Percentiles rank a stretch among this genome's conserved stretches.
Conservation (phyloP, 441 rosid species). For the Euphorbia celastroides region DNA sequence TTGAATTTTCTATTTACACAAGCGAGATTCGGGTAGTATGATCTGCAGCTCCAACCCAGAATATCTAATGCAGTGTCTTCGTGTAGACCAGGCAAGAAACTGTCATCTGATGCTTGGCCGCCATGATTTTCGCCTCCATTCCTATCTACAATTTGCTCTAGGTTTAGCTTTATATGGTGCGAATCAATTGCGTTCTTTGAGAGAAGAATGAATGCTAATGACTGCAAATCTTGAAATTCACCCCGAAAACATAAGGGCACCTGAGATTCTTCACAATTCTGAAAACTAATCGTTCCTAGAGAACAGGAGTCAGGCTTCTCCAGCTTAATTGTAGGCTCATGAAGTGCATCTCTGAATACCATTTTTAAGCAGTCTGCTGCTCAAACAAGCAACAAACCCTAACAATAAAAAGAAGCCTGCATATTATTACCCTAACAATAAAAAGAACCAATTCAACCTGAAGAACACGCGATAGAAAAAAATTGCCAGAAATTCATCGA, state of each 20-base stretch:
- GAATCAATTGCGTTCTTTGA: conserved; percentile 22
- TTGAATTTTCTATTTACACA: conserved; percentile 38
- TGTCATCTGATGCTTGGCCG: conserved; percentile 20
- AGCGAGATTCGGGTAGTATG: conserved; percentile 37
- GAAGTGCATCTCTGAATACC: conserved; percentile 33
- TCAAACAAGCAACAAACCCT: conserved; percentile 6
- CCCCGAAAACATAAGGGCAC: conserved; percentile 5
- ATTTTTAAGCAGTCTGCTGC: conserved; percentile 12
- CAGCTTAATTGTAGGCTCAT: conserved; percentile 18
- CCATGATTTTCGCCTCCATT: conserved; percentile 27
- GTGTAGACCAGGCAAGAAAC: conserved; percentile 35
- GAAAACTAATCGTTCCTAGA: conserved; percentile 11
- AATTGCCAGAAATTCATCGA: not conserved
- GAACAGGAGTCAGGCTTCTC: conserved; percentile 20
- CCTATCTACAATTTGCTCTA: conserved; percentile 16
- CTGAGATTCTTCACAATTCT: conserved; percentile 12
- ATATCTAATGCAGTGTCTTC: conserved; percentile 33
- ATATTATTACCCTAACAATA: no score
- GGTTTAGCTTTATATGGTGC: conserved; percentile 17
- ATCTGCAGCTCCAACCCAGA: conserved; percentile 36
- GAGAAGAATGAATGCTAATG: conserved; percentile 17
- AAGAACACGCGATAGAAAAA: not conserved
- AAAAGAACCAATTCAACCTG: not conserved
- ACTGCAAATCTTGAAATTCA: conserved; percentile 18
- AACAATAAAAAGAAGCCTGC: not conserved